Base-by-base conservation (phyloP, 768 basidiomycete species). In the Auricularia sp. region DNA sequence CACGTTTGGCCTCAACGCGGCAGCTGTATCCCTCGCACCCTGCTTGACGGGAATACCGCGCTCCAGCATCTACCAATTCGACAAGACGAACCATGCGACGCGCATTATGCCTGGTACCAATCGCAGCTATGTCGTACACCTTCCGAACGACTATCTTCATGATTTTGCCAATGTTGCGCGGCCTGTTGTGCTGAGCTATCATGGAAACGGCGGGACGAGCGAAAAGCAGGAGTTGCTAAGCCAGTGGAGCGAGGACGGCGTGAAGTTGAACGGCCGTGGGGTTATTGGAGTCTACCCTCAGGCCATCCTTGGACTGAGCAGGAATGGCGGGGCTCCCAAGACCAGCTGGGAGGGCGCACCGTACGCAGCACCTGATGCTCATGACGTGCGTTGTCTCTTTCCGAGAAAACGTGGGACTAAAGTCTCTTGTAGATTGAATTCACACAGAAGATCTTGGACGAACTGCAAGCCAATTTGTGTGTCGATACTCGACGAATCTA, bases 401-500 rank as follows among this genome's bases (percentile, higher is more conserved):
- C 29, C 29, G 29, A 3, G 29, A 29, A 29, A 29, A 29, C 29
- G 29, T 2, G 2, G 3, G 29, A 0, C 29, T 29, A 29, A 29
- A 29, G 29, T 29, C 29, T 0, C 29, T 3, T 51, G 47, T 8
- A 51, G 47, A 16, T 51, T 18, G 47, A 51, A 1, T 51, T 51
- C 21, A 51, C 47, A 18, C 18, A 21, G 21, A 51, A 8, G 6
- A 65, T 71, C 11, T 6, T 72, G 3, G 45, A 59, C 35, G 70
- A 70, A 36, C 63, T 72, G 37, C 63, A 68, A 16, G 29, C 34
- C 24, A 67, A 67, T 36, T 68, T 68, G 65, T 67, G 65, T 42
- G 62, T 70, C 34, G 65, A 72, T 59, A 67, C 63, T 0, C 18
- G 42, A 3, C 61, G 70, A 3, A 64, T 65, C 58, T 72, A 69